Evolutionary conservation across 2,329 filamentous ascomycete genomes (phyloP), one percentile per base, ranked within the genome.

Genomic region (Curvularia eragrostidis): DNA sequence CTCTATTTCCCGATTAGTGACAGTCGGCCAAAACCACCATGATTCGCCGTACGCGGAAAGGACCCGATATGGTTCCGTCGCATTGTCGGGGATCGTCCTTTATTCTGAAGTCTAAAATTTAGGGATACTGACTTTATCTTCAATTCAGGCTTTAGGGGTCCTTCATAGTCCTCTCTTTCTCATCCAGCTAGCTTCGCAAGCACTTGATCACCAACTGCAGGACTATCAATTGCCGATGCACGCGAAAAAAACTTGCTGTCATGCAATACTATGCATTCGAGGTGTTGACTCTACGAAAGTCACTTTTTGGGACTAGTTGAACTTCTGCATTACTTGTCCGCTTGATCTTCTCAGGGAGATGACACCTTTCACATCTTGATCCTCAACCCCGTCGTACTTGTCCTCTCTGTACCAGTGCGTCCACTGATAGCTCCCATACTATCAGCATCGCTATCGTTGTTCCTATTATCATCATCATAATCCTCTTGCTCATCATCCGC

Each of bases 351-450:
- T 2, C 32, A 24, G 15, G 18, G 19, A 19, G n/a, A 19, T 23
- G 28, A 23, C 13, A 21, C 28, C 18, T 18, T 21, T 56, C 19
- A 73, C 72, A 73, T 74, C 56, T 65, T 67, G 52, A 73, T 74
- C 59, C 65, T 63, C 54, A 73, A 54, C 12, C 70, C 70, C 34
- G 66, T 67, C 24, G 54, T 64, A n/a, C 72, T 69, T 32, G 66
- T 69, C 51, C 68, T 63, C 59, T 69, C 63, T 36, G 71, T 75
- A 7, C 67, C 69, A 18, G 66, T 70, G 51, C 63, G 61, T 46
- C 62, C 67, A 61, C 70, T 71, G 8, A 57, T 57, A 18, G 56
- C 63, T 24, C 61, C 62, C 58, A 69, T 64, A 50, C 69, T 71
- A 36, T 64, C 70, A 44, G 63, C 66, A 26, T 69, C 66, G 41